Evolutionary conservation across 768 basidiomycete genomes (phyloP), one percentile per base, ranked within the genome.

Genomic region (Suillus bovinus): DNA sequence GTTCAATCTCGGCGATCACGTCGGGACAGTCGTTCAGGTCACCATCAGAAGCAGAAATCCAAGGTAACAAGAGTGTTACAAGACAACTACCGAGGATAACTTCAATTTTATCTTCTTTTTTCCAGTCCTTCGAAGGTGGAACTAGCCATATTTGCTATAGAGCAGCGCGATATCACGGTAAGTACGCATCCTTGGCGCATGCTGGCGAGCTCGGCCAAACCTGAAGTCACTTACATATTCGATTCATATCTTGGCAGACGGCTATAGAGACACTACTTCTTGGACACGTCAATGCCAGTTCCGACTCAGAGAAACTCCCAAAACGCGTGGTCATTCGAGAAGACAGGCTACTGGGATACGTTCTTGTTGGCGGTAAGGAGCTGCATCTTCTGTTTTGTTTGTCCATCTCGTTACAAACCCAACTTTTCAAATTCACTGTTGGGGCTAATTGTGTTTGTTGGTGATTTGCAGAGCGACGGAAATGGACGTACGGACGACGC

Each of bases 21-120:
- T 39, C 17, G 55, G 55, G 36, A 38, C 54, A 38, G 54, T 56
- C 10, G 54, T 56, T 38, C 54, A 38, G 36, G 54, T 56, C 36
- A 56, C 54, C 54, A 27, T 56, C 36, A 38, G 17, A 39, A 56
- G 24, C 54, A 39, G 17, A 9, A 27, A 20, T 6, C 10, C 24
- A 39, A 55, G 54, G 54, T 55, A 39, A 56, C 9, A 36, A 38
- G 16, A 39, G 38, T 36, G 54, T 55, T 27, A 56, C 9, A 36
- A 38, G 16, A 38, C 22, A 27, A 39, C 55, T 38, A 10, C 36
- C 5, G 38, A 17, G 17, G 36, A 38, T 56, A 20, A 17, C 17
- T 13, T 39, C 9, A 20, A 13, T 6, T 27, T 39, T 7, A 20
- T 39, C 10, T 24, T 39, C 11, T 20, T 0, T 2, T 27, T 27